A percentile compares a stretch with the other conserved stretches of the same genome.
These are phyloP conservation scores for Pseudodiploospora longispora DNA, from an alignment of 2,329 filamentous ascomycete genomes.

Conservation along the genomic window DNA sequence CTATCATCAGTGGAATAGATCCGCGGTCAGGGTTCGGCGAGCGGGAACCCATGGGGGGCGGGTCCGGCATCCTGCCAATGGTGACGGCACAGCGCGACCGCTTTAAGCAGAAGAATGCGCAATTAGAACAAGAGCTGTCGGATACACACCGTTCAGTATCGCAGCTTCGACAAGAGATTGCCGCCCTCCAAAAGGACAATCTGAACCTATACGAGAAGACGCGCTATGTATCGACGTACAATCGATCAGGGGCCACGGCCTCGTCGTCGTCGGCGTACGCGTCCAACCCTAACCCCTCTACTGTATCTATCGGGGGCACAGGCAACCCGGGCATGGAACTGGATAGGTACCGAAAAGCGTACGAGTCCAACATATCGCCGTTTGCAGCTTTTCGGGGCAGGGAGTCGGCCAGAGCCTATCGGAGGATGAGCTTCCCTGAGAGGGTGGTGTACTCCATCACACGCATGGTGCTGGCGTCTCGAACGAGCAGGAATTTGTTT, in stretches of 20 bases:
- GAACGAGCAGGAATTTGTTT: constrained; percentile 88
- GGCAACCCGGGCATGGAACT: constrained; percentile 56
- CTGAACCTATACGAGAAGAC: constrained; percentile 96
- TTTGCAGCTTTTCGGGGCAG: constrained; percentile 94
- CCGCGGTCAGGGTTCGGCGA: constrained; percentile 43
- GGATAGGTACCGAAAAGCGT: constrained; percentile 83
- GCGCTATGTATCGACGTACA: constrained; percentile 91
- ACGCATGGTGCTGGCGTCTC: constrained; percentile 79
- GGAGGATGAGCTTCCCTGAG: constrained; percentile 87
- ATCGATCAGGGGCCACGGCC: constrained; percentile 54
- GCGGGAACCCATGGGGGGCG: constrained; percentile 60
- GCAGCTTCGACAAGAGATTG: constrained; percentile 80
- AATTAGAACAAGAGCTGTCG: constrained; percentile 84
- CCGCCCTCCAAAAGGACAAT: constrained; percentile 91
- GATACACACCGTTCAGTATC: constrained; percentile 76
- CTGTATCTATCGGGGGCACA: constrained; percentile 52
- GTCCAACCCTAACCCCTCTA: constrained; percentile 67
- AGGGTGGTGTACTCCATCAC: constrained; percentile 85
- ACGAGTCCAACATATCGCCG: constrained; percentile 90
- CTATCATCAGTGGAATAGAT: constrained; percentile 96
- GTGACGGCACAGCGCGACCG: constrained; percentile 95
- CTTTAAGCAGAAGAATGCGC: constrained; percentile 90
- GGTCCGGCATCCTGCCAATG: constrained; percentile 91
- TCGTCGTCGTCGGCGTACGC: constrained; percentile 59
- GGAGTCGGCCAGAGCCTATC: constrained; percentile 83